These are phyloP conservation scores for Phialophora expanda DNA, from an alignment of 2,329 filamentous ascomycete species.

Conservation along the genomic window DNA sequence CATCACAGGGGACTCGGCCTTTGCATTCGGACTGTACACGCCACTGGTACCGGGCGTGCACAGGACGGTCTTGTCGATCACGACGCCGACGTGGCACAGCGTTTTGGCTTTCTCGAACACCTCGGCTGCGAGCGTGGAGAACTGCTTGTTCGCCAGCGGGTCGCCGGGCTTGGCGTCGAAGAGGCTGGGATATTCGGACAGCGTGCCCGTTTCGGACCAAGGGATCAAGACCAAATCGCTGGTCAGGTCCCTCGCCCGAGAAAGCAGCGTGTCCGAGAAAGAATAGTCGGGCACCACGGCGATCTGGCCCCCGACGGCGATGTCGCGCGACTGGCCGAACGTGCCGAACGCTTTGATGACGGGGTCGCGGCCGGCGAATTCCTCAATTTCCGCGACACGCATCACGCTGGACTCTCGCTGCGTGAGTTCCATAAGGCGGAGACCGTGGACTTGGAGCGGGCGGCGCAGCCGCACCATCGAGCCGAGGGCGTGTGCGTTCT, in stretches of 20 bases:
- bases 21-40: neutral
- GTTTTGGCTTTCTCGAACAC: slow-evolving; percentile 63
- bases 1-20: slow-evolving; percentile 29
- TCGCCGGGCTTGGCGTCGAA: slow-evolving; percentile 48
- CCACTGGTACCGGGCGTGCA: slow-evolving; percentile 3
- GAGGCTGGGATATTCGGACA: slow-evolving; percentile 66
- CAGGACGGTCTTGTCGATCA: slow-evolving; percentile 64
- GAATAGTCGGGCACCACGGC: slow-evolving; percentile 77
- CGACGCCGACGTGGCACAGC: slow-evolving; percentile 74
- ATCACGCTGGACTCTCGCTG: slow-evolving; percentile 95
- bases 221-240: slow-evolving; percentile 82
- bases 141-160: slow-evolving; percentile 56
- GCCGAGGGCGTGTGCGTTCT: slow-evolving; percentile 23
- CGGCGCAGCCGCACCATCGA: slow-evolving; percentile 44
- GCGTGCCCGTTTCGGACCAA: slow-evolving; percentile 82
- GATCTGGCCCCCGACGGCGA: slow-evolving; percentile 81
- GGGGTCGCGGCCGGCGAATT: slow-evolving; percentile 74
- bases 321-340: slow-evolving; percentile 81
- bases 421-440: slow-evolving; percentile 85
- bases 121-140: slow-evolving; percentile 53
- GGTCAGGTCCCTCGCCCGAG: slow-evolving; percentile 70
- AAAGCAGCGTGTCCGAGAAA: slow-evolving; percentile 77
- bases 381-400: slow-evolving; percentile 83
- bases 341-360: slow-evolving; percentile 90
- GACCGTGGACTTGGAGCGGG: slow-evolving; percentile 75